A percentile compares a stretch with the other conserved stretches of the same genome.
These are phyloP conservation scores for Metschnikowia santaceciliae DNA, from an alignment of 805 yeast genomes.

Conservation along the genomic window DNA sequence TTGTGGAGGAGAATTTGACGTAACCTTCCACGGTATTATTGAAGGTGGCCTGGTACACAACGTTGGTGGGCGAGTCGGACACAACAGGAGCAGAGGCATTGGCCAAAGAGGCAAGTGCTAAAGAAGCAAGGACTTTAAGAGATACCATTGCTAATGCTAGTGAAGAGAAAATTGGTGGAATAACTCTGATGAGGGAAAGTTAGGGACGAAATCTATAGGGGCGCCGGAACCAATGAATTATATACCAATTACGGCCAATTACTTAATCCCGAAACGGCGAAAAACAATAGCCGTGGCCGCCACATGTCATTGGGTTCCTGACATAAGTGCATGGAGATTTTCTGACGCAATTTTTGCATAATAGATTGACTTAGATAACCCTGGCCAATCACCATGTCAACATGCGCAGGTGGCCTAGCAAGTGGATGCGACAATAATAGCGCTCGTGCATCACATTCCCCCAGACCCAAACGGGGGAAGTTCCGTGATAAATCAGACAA, in stretches of 20 bases:
- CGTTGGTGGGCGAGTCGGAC: conserved; percentile 28
- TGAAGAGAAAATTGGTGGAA: too few relatives aligned
- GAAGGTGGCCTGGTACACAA: conserved; percentile 25
- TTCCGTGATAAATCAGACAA: not conserved
- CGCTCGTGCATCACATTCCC: not conserved
- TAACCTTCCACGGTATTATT: conserved; percentile 24
- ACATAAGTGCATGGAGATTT: not conserved
- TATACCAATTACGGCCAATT: not conserved
- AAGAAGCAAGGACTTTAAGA: conserved; percentile 1
- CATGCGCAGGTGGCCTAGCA: not conserved
- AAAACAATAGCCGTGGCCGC: not conserved
- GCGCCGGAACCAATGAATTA: not conserved
- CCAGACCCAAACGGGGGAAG: not conserved
- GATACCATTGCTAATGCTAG: conserved; percentile 6
- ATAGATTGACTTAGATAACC: not conserved
- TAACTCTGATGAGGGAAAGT: not conserved
- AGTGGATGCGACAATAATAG: not conserved
- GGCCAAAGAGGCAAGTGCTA: conserved; percentile 12
- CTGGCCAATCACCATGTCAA: not conserved
- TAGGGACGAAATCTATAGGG: not conserved
- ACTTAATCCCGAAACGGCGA: not conserved
- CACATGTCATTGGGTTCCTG: not conserved
- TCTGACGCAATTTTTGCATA: not conserved
- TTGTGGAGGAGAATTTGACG: conserved; percentile 26
- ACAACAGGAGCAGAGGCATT: conserved; percentile 25